phyloP scores from a whole-genome alignment of 257 asterid species.

The Solanum sejunctum region DNA sequence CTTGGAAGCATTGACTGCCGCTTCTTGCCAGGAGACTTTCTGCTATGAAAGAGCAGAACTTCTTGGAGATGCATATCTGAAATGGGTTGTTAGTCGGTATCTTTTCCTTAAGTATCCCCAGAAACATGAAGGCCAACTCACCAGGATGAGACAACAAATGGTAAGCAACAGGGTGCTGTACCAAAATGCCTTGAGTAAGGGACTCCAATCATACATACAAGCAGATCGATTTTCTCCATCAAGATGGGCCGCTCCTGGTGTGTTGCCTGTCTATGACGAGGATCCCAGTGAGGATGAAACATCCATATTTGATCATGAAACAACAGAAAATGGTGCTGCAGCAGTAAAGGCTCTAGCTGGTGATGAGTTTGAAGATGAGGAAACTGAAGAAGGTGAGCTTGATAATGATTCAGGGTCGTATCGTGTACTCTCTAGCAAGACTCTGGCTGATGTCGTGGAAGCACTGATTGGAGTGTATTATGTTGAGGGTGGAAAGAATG shows the following conservation, averaged over 20 bases:
- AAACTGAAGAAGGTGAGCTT: constrained; percentile 94
- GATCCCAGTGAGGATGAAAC: constrained; percentile 56
- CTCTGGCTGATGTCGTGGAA: constrained; percentile 97
- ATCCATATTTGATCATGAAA: constrained; percentile 37
- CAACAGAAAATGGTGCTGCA: constrained; percentile 4
- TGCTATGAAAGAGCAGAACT: constrained; percentile 96
- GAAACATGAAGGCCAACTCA: constrained; percentile 97
- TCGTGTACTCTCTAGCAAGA: constrained; percentile 93
- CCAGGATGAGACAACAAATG: constrained; percentile 96
- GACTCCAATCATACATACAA: constrained; percentile 89
- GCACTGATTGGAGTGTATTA: constrained; percentile 88
- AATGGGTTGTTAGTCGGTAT: constrained; percentile 95
- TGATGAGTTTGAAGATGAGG: constrained; percentile 57
- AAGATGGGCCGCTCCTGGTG: constrained; percentile 99
- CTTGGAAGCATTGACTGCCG: constrained; percentile 93
- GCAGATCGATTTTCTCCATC: constrained; percentile 98
- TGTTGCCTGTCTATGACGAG: constrained; percentile 90
- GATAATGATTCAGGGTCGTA: constrained; percentile 91
- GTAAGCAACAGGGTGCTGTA: constrained; percentile 87
- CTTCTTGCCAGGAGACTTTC: constrained; percentile 95
- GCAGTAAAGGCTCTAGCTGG: constrained; percentile 12
- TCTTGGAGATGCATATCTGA: constrained; percentile 92
- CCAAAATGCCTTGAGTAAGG: constrained; percentile 69
- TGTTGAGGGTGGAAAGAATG: constrained; percentile 85
- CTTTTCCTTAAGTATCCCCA: constrained; percentile 86